A percentile compares a stretch with the other conserved stretches of the same genome.
These are phyloP conservation scores for Nothopassalora personata DNA, from an alignment of 2,329 filamentous ascomycete species.

Conservation along the genomic window DNA sequence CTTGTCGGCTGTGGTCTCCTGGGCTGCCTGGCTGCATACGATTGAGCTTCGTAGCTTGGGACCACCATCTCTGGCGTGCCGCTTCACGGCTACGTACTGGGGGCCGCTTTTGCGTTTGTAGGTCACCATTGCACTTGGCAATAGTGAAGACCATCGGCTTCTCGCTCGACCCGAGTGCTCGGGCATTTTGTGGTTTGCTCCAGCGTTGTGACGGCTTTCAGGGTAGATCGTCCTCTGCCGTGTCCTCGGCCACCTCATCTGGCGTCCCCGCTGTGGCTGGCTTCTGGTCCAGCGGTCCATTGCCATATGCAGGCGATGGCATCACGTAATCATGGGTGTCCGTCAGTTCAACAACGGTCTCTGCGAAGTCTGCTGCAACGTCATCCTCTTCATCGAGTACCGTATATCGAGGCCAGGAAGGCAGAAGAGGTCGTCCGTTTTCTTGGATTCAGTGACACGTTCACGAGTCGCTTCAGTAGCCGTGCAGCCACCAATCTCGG, in stretches of 20 bases:
- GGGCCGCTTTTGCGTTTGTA: too few species aligned
- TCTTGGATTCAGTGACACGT: constrained; percentile 29
- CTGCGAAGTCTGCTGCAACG: constrained; percentile 1
- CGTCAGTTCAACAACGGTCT: constrained; percentile 6
- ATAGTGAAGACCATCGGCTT: too few species aligned
- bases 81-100: too few species aligned
- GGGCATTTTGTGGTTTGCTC: too few species aligned
- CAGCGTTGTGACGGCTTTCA: too few species aligned
- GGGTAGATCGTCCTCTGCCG: not conserved
- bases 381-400: constrained; percentile 17
- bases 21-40: too few species aligned
- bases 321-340: constrained; percentile 1
- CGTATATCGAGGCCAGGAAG: constrained; percentile 29
- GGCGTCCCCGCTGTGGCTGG: not conserved
- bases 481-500: constrained; percentile 62
- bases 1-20: too few species aligned
- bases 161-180: too few species aligned
- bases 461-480: constrained; percentile 32
- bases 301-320: not conserved
- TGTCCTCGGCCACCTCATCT: not conserved
- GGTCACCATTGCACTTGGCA: too few species aligned
- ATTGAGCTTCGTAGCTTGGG: too few species aligned
- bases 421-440: constrained; percentile 63
- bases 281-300: not conserved
- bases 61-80: too few species aligned